A percentile compares a stretch with the other conserved stretches of the same genome.
phyloP scores from a whole-genome alignment of 2,329 filamentous ascomycete genomes.

The Epichloe aotearoae region DNA sequence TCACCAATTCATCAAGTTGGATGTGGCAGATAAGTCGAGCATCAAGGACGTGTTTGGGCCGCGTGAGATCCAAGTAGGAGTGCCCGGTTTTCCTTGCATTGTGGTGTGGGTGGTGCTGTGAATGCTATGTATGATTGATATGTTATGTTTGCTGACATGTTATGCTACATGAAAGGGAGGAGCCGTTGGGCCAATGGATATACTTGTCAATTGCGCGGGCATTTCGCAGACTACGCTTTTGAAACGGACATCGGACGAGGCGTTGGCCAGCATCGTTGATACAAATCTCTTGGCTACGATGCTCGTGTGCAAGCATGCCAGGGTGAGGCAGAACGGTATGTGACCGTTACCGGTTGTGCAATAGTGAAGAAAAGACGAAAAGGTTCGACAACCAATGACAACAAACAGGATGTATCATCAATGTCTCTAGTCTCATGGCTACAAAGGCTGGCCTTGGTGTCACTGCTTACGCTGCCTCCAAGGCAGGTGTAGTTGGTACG shows the following conservation, averaged over 20 bases:
- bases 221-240: conserved; percentile 53
- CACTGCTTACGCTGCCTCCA: conserved; percentile 63
- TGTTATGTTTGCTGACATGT: neutral
- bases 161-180: neutral
- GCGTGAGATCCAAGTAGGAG: neutral
- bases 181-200: conserved; percentile 26
- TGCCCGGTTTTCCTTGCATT: neutral
- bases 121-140: neutral
- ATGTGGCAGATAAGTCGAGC: conserved; percentile 15
- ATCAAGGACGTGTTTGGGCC: conserved; percentile 19
- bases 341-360: too few relatives aligned
- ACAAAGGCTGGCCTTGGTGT: conserved; percentile 55
- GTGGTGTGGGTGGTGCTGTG: neutral
- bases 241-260: conserved; percentile 33
- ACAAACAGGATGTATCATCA: conserved; percentile 55
- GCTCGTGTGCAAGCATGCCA: conserved; percentile 40
- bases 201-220: conserved; percentile 73
- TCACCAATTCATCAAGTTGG: conserved; percentile 23
- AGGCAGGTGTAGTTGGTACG: conserved; percentile 63
- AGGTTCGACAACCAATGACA: neutral
- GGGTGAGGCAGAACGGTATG: conserved; percentile 19
- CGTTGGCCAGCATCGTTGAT: conserved; percentile 45
- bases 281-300: conserved; percentile 61
- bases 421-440: conserved; percentile 66
- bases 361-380: neutral